Evolutionary conservation across 208 protist genomes (phyloP).

Genomic region (Trypanosoma theileri): DNA sequence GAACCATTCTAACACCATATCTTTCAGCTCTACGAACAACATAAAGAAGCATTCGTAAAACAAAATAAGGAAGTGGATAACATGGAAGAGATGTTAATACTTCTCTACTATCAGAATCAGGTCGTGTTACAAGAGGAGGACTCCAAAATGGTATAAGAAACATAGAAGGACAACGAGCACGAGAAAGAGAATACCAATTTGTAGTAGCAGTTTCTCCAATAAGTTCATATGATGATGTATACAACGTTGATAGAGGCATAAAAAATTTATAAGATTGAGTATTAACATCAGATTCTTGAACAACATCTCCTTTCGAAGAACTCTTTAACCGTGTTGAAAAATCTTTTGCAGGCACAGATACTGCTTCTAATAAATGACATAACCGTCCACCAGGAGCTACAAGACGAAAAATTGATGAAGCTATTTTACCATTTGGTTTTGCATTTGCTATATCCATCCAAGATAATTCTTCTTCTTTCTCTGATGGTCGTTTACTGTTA

Average conservation of each 20-base stretch:
- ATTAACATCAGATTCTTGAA: conserved; percentile 18
- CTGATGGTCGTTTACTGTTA: conserved; percentile 12
- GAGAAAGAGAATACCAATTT: conserved; percentile 54
- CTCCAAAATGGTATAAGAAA: conserved; percentile 82
- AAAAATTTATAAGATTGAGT: conserved; percentile 36
- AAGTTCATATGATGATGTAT: conserved; percentile 54
- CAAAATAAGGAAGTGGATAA: conserved; percentile 72
- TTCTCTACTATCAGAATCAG: conserved; percentile 48
- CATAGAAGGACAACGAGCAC: conserved; percentile 48
- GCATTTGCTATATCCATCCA: conserved; percentile 84
- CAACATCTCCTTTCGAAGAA: conserved; percentile 47
- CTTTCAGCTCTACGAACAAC: conserved; percentile 32
- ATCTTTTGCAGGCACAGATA: conserved; percentile 51
- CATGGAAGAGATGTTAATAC: conserved; percentile 75
- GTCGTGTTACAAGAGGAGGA: conserved; percentile 72
- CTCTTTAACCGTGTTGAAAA: conserved; percentile 50
- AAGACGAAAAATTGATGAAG: conserved; percentile 51
- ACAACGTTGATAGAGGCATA: conserved; percentile 62
- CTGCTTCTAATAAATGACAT: conserved; percentile 59
- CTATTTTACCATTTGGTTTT: conserved; percentile 54
- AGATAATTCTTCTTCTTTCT: conserved; percentile 25
- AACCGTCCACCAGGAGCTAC: conserved; percentile 66
- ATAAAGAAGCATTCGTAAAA: conserved; percentile 68
- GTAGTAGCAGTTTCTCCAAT: conserved; percentile 49
- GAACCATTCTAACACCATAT: conserved; percentile 21